Evolutionary conservation across 805 yeast species (phyloP).

Genomic region (Pichia thaimueangensis): DNA sequence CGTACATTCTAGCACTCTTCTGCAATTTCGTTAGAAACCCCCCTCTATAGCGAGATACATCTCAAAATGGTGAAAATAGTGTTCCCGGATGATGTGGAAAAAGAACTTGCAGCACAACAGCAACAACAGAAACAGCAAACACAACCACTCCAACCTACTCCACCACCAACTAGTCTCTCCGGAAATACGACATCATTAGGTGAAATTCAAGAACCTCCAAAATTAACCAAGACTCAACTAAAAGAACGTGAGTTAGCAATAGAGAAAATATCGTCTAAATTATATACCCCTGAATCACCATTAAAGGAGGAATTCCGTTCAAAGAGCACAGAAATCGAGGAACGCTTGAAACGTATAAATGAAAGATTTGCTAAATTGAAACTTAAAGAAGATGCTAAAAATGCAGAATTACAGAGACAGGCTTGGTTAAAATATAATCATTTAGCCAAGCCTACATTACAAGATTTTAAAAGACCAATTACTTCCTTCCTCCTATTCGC

Average conservation of each 20-base stretch:
- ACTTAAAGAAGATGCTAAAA: conserved; percentile 19
- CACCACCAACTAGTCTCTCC: background rate
- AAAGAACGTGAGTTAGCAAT: conserved; percentile 15
- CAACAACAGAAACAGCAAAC: background rate
- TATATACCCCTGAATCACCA: conserved; percentile 28
- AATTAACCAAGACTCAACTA: background rate
- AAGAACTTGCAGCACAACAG: conserved; percentile 6
- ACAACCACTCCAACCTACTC: background rate
- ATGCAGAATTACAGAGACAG: conserved; percentile 10
- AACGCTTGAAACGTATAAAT: conserved; percentile 22
- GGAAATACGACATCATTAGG: background rate
- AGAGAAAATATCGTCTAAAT: conserved; percentile 15
- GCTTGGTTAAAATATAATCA: conserved; percentile 17
- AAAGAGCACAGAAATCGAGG: conserved; percentile 25
- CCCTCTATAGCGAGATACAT: no score
- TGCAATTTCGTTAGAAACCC: no score
- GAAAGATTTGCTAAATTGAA: conserved; percentile 20
- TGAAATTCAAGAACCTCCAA: background rate
- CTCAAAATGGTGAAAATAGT: conserved; percentile 7
- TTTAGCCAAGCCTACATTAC: conserved; percentile 23
- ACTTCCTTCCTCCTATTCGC: conserved; percentile 28
- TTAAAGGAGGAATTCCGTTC: conserved; percentile 21
- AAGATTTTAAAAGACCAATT: conserved; percentile 31
- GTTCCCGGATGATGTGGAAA: conserved; percentile 11
- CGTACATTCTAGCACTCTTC: no score